Base-by-base conservation (phyloP, 2,329 filamentous ascomycete species). In the Trichoderma citrinoviride region DNA sequence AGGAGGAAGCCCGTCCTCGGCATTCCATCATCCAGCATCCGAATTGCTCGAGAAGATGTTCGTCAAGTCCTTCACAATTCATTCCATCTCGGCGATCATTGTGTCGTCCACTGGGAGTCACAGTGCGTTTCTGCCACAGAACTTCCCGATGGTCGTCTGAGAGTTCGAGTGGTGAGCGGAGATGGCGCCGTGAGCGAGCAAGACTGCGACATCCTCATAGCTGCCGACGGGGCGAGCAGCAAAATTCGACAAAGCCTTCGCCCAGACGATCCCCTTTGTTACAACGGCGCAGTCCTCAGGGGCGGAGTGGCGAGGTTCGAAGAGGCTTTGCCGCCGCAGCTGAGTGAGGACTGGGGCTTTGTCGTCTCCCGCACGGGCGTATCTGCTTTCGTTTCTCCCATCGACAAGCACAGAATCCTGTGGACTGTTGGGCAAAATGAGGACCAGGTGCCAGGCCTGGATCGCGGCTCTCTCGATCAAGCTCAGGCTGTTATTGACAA, bases 181-280 rank as follows among this genome's bases (percentile, higher is more conserved):
- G n/a, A 49, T 61, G 62, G 7, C 23, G 27, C 1, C 50, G 70
- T 15, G 63, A 68, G 25, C 21, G 57, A 61, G 5, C 33, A 29
- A 8, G 67, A 72, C 1, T 80, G 78, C 50, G 80, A 82, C 65
- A 17, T 83, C 0, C 73, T 83, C 7, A 72, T 83, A 41, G 79
- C 75, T 0, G 79, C 81, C 0, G 81, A 83, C 65, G 81, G 81
- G 0, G 75, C 78, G 0, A 74, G 70, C 19, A 82, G 79, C 67
- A 80, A 76, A 64, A 71, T 82, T 2, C 71, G 81, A 40, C 68
- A 70, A 14, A 66, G 46, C 8, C 66, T 82, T 5, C 72, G 80
- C 19, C 79, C 79, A 8, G 65, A 74, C 7, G 78, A 82, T 60
- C 69, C 60, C 1, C 72, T 82, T 2, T 41, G 75, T 15, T 81